A percentile compares a stretch with the other conserved stretches of the same genome.
phyloP scores from a whole-genome alignment of 768 basidiomycete genomes.

The Candolleomyces aberdarensis region DNA sequence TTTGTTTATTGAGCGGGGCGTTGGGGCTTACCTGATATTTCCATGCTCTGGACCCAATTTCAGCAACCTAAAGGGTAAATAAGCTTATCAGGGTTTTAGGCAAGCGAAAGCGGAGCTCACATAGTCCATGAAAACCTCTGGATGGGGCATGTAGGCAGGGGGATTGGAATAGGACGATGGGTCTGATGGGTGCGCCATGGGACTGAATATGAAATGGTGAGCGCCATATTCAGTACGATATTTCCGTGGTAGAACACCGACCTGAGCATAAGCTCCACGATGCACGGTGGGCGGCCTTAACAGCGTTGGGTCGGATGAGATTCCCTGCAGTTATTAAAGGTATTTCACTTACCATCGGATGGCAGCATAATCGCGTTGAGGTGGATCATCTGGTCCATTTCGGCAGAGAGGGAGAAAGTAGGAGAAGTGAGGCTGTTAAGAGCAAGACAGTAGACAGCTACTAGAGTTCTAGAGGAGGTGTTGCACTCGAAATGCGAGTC shows the following conservation, averaged over 20 bases:
- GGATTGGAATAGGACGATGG: slow-evolving; percentile 35
- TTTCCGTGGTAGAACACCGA: slow-evolving; percentile 20
- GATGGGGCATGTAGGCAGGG: slow-evolving; percentile 70
- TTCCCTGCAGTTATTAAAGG: not conserved
- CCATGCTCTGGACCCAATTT: slow-evolving; percentile 69
- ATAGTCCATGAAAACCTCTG: slow-evolving; percentile 84
- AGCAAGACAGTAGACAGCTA: not conserved
- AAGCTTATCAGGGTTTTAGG: slow-evolving; percentile 8
- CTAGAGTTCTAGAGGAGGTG: not conserved
- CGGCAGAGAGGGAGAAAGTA: not conserved
- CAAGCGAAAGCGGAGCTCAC: slow-evolving; percentile 26
- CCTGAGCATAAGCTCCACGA: slow-evolving; percentile 77
- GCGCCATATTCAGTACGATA: not conserved
- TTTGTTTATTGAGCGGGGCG: slow-evolving; percentile 10
- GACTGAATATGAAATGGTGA: slow-evolving; percentile 24
- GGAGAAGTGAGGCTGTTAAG: not conserved
- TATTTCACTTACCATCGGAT: slow-evolving; percentile 48
- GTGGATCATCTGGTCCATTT: slow-evolving; percentile 63
- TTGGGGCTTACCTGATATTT: slow-evolving; percentile 55
- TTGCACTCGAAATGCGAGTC: not conserved
- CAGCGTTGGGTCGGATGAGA: slow-evolving; percentile 3
- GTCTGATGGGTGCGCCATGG: slow-evolving; percentile 43
- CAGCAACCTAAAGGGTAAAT: slow-evolving; percentile 51
- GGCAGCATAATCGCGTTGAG: slow-evolving; percentile 77
- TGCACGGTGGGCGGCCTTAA: slow-evolving; percentile 63